Evolutionary conservation across 495 filamentous ascomycete species (phyloP).

Genomic region (Podospora anserina): DNA sequence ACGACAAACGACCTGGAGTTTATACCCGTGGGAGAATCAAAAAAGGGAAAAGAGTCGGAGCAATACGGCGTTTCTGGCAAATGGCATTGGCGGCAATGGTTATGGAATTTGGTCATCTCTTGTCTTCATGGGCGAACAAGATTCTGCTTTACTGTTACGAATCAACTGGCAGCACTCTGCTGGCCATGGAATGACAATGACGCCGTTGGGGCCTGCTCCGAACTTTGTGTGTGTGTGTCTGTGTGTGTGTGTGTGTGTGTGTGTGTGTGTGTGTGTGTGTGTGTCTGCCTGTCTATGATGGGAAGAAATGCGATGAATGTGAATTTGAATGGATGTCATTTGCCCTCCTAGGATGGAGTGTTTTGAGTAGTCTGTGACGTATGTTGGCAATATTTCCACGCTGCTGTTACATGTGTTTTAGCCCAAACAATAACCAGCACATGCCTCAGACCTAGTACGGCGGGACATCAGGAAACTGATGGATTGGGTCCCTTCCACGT

Average conservation of each 20-base stretch:
- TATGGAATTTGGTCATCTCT: conserved; percentile 9
- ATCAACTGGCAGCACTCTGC: conserved; percentile 4
- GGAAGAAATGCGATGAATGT: no score
- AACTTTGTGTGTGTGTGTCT: conserved; percentile 2
- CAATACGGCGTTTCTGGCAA: conserved; percentile 6
- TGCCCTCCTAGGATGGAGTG: no score
- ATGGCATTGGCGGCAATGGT: conserved; percentile 9
- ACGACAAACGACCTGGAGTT: conserved; percentile 7
- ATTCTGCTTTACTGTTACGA: conserved; percentile 3
- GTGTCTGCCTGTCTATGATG: not conserved
- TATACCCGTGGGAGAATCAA: conserved; percentile 7
- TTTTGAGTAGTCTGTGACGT: no score
- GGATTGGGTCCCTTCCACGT: conserved; percentile 11
- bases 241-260: not conserved
- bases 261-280: not conserved
- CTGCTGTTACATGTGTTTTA: no score
- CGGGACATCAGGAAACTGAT: conserved; percentile 17
- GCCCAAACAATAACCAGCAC: no score
- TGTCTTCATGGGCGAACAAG: conserved; percentile 2
- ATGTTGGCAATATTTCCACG: no score
- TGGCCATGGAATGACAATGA: conserved; percentile 7
- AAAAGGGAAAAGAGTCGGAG: not conserved
- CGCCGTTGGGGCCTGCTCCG: conserved; percentile 2
- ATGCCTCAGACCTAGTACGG: not conserved
- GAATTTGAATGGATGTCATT: no score